Conservation (phyloP, 108 stramenopile species). For the Tribonema minus region DNA sequence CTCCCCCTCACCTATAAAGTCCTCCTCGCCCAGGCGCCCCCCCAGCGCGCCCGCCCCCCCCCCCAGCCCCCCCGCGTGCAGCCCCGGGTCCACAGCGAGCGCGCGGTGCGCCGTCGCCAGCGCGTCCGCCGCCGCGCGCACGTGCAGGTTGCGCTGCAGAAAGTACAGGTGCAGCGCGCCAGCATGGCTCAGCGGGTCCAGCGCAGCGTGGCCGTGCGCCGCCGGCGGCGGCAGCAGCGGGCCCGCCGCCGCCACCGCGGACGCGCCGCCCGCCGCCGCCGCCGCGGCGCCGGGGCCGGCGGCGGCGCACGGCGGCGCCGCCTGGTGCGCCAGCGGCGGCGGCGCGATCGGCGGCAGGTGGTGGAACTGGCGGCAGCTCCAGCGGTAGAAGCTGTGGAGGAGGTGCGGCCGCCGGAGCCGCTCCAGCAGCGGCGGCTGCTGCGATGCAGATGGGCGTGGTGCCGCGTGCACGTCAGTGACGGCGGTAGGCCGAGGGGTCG, state of each 20-base stretch:
- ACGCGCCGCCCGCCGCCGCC: neutral
- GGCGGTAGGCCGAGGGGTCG: too few relatives aligned
- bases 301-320: neutral
- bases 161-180: slow-evolving; percentile 70
- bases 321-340: neutral
- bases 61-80: too few relatives aligned
- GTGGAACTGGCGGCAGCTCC: slow-evolving; percentile 20
- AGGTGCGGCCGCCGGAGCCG: slow-evolving; percentile 2
- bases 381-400: slow-evolving; percentile 8
- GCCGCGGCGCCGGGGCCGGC: neutral
- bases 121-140: slow-evolving; percentile 53
- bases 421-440: too few relatives aligned
- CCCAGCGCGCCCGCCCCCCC: too few relatives aligned
- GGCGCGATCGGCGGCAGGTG: neutral
- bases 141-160: slow-evolving; percentile 60
- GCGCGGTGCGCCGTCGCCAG: too few relatives aligned
- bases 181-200: slow-evolving; percentile 69
- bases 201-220: slow-evolving; percentile 12
- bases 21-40: too few relatives aligned
- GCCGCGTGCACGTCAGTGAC: too few relatives aligned
- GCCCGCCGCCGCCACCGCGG: neutral
- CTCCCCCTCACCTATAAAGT: too few relatives aligned
- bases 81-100: too few relatives aligned
- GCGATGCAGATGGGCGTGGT: too few relatives aligned
- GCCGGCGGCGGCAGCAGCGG: neutral